phyloP scores from a whole-genome alignment of 129 eudicot species.

The Daucus carota region DH1_v3.0 NC_030386.2:36707501-36708000 shows the following conservation, averaged over 20 bases:
- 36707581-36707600: slow-evolving; percentile 51
- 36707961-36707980: not conserved
- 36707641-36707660: not conserved
- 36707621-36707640: not conserved
- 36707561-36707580: slow-evolving; percentile 82
- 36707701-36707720: not conserved
- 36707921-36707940: not conserved
- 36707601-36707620: not conserved
- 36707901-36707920: not conserved
- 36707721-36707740: not conserved
- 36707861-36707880: not conserved
- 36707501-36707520: slow-evolving; percentile 98
- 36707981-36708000: not conserved
- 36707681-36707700: not conserved
- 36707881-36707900: not conserved
- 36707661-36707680: not conserved
- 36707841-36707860: not conserved
- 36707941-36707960: not conserved
- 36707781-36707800: too few relatives aligned
- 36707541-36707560: slow-evolving; percentile 92
- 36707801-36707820: not conserved
- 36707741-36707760: not conserved
- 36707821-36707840: not conserved
- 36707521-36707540: slow-evolving; percentile 92
- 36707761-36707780: not conserved